A percentile compares a stretch with the other conserved stretches of the same genome.
Evolutionary conservation across 495 filamentous ascomycete species (phyloP).

Genomic region (Chaetomium cochliodes): DNA sequence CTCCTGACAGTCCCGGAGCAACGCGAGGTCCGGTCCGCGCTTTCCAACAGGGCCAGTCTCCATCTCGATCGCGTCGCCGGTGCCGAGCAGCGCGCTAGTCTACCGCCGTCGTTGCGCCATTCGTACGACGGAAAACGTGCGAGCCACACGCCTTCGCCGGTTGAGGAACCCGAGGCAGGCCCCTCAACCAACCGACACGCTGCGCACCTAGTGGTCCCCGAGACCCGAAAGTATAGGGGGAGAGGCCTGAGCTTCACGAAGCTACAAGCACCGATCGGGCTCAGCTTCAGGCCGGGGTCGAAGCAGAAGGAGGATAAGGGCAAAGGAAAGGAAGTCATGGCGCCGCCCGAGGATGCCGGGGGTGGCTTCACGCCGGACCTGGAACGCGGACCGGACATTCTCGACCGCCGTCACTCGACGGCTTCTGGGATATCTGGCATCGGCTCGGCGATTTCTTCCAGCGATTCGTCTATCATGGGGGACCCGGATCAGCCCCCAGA

Average conservation of each 20-base stretch:
- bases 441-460: constrained; percentile 50
- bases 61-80: constrained; percentile 66
- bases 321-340: constrained; percentile 48
- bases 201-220: constrained; percentile 39
- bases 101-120: constrained; percentile 58
- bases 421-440: constrained; percentile 45
- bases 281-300: constrained; percentile 29
- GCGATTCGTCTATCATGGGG: constrained; percentile 55
- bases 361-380: constrained; percentile 49
- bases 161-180: constrained; percentile 33
- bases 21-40: constrained; percentile 56
- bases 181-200: constrained; percentile 27
- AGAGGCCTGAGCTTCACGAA: constrained; percentile 38
- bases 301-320: constrained; percentile 35
- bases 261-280: constrained; percentile 33
- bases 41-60: constrained; percentile 56
- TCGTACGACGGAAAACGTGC: constrained; percentile 51
- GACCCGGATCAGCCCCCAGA: constrained; percentile 50
- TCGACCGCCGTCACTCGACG: constrained; percentile 39
- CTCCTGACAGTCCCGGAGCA: constrained; percentile 69
- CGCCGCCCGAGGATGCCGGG: constrained; percentile 32
- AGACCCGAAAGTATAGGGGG: constrained; percentile 26
- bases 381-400: constrained; percentile 46
- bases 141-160: constrained; percentile 36
- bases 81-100: constrained; percentile 62